phyloP scores from a whole-genome alignment of 768 basidiomycete genomes.

The Macrocybe gigantea region DNA sequence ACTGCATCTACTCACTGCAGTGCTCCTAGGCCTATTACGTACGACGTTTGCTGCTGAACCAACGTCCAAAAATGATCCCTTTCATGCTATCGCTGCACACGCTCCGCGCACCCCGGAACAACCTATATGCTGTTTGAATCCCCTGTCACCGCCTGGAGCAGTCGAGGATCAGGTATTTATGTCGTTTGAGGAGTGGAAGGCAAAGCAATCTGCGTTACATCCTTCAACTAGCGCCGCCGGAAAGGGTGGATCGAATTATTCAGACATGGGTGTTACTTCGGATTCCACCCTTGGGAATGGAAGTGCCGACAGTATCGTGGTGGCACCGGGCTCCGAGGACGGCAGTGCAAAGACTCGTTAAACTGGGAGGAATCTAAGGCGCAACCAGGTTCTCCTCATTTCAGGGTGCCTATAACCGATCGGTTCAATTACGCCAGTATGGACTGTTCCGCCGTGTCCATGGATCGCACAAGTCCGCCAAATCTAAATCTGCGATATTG shows the following conservation, averaged over 20 bases:
- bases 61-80: constrained; percentile 48
- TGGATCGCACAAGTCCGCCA: constrained; percentile 72
- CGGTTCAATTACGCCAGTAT: constrained; percentile 92
- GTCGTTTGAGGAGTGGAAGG: constrained; percentile 88
- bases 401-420: constrained; percentile 72
- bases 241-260: constrained; percentile 13
- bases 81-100: constrained; percentile 48
- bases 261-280: too few relatives aligned
- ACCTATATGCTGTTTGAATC: constrained; percentile 67
- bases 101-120: constrained; percentile 45
- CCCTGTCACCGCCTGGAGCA: constrained; percentile 38
- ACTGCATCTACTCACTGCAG: background rate
- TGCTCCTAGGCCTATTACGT: background rate
- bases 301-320: constrained; percentile 6
- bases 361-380: constrained; percentile 7
- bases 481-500: constrained; percentile 78
- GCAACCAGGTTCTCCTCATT: constrained; percentile 42
- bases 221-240: constrained; percentile 21
- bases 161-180: constrained; percentile 62
- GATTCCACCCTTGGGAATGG: constrained; percentile 9
- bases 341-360: constrained; percentile 12
- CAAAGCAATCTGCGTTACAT: constrained; percentile 46
- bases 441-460: constrained; percentile 96
- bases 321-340: constrained; percentile 5
- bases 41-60: constrained; percentile 10